Evolutionary conservation across 495 filamentous ascomycete genomes (phyloP).

Genomic region (Penicillium tannophilum): DNA sequence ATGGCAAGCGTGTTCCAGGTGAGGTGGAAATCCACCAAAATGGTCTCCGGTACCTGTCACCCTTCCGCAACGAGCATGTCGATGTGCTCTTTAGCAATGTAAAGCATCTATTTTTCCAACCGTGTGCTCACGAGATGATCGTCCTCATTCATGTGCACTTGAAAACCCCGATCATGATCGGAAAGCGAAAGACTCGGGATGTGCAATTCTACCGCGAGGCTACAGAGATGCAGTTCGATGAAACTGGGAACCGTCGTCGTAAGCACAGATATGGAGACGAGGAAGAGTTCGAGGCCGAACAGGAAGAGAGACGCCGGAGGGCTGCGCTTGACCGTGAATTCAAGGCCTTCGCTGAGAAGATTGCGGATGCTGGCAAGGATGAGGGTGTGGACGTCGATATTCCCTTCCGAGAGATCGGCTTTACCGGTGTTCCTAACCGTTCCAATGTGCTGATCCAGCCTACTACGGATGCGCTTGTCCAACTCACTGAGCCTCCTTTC

Average conservation of each 20-base stretch:
- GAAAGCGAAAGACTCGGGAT: constrained; percentile 98
- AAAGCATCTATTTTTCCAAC: constrained; percentile 98
- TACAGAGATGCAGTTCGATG: constrained; percentile 97
- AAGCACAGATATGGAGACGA: constrained; percentile 99
- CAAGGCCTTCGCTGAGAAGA: constrained; percentile 96
- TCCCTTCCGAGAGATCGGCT: constrained; percentile 94
- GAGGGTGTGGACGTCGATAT: constrained; percentile 88
- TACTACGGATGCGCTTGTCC: constrained; percentile 96
- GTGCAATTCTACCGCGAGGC: constrained; percentile 98
- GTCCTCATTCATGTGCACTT: constrained; percentile 98
- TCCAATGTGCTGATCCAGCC: constrained; percentile 94
- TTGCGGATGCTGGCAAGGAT: constrained; percentile 86
- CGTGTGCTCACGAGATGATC: constrained; percentile 91
- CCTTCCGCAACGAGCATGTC: constrained; percentile 79
- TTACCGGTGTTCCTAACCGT: constrained; percentile 93
- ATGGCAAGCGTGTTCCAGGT: constrained; percentile 93
- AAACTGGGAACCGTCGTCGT: constrained; percentile 96
- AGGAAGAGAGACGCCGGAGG: constrained; percentile 89
- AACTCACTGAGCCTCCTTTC: constrained; percentile 96
- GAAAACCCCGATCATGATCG: constrained; percentile 97
- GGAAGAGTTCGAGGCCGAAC: constrained; percentile 97
- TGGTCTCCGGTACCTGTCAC: constrained; percentile 93
- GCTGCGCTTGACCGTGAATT: constrained; percentile 94
- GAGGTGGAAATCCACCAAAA: constrained; percentile 98
- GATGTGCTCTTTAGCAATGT: constrained; percentile 98